These are phyloP conservation scores for Scalesia atractyloides DNA, from an alignment of 129 eudicot genomes.

Conservation along the genomic window DNA sequence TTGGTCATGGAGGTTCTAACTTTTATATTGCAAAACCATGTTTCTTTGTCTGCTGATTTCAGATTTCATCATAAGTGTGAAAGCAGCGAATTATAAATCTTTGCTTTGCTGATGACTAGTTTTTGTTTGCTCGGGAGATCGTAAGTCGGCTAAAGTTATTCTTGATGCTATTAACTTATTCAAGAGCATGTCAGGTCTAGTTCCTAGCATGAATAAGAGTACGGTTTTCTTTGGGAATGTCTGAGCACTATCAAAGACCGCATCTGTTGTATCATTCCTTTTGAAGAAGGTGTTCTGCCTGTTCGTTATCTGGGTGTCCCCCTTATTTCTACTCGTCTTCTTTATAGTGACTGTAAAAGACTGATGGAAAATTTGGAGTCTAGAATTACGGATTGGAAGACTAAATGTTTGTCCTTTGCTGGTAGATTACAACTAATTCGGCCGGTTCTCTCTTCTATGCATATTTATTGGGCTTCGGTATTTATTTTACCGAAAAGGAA, in stretches of 20 bases:
- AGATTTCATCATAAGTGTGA: neutral
- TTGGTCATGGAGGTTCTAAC: neutral
- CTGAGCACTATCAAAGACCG: too few species aligned
- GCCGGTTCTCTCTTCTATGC: neutral
- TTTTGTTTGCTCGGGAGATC: neutral
- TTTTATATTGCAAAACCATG: neutral
- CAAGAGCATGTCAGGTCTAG: neutral
- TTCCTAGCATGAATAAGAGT: neutral
- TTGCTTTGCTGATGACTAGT: neutral
- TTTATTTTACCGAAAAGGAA: too few species aligned
- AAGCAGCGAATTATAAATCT: neutral
- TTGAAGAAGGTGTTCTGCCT: neutral
- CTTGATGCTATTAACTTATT: neutral
- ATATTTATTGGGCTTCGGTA: too few species aligned
- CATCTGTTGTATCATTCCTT: neutral
- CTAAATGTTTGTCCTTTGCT: neutral
- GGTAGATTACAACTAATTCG: neutral
- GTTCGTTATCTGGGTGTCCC: too few species aligned
- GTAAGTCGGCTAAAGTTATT: neutral
- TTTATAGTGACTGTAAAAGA: too few species aligned
- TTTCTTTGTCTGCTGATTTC: neutral
- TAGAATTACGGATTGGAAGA: neutral
- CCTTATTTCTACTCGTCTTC: neutral
- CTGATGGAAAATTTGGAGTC: neutral
- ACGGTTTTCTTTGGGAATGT: too few species aligned